Percentiles rank a stretch among this genome's conserved stretches.
phyloP scores from a whole-genome alignment of 2,329 filamentous ascomycete genomes.

The Elsinoe ampelina region DNA sequence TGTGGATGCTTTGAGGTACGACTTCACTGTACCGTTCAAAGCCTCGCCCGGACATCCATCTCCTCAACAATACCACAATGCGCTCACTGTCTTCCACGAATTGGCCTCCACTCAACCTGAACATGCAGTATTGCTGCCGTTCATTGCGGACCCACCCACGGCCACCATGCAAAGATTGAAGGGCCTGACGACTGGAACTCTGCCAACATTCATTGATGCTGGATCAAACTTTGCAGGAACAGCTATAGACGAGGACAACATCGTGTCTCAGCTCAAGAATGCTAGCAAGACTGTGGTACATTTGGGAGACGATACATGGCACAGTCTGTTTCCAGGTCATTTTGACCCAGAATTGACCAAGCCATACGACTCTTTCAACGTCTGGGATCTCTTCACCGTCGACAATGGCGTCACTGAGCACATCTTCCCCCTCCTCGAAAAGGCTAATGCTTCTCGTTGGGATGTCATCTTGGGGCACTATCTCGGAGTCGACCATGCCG shows the following conservation, averaged over 20 bases:
- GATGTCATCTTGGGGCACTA: conserved; percentile 93
- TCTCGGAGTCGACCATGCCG: conserved; percentile 91
- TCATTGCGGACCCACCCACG: conserved; percentile 94
- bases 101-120: conserved; percentile 63
- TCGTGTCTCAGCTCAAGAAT: conserved; percentile 54
- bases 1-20: conserved; percentile 89
- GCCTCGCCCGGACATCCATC: conserved; percentile 23
- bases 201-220: conserved; percentile 88
- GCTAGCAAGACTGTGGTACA: conserved; percentile 75
- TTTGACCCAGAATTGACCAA: conserved; percentile 79
- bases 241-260: conserved; percentile 86
- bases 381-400: conserved; percentile 94
- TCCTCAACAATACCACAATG: conserved; percentile 69
- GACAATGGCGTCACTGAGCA: conserved; percentile 92
- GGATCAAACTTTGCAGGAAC: conserved; percentile 94
- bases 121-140: conserved; percentile 83
- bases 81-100: conserved; percentile 78
- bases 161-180: conserved; percentile 87
- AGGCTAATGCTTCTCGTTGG: conserved; percentile 61
- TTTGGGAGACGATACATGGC: conserved; percentile 97
- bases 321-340: conserved; percentile 82
- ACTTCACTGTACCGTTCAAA: conserved; percentile 79
- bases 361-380: conserved; percentile 94
- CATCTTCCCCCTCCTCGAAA: conserved; percentile 70
- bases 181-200: conserved; percentile 85